These are phyloP conservation scores for Diaporthe vaccinii DNA, from an alignment of 2,329 filamentous ascomycete genomes.

Conservation along the genomic window DNA sequence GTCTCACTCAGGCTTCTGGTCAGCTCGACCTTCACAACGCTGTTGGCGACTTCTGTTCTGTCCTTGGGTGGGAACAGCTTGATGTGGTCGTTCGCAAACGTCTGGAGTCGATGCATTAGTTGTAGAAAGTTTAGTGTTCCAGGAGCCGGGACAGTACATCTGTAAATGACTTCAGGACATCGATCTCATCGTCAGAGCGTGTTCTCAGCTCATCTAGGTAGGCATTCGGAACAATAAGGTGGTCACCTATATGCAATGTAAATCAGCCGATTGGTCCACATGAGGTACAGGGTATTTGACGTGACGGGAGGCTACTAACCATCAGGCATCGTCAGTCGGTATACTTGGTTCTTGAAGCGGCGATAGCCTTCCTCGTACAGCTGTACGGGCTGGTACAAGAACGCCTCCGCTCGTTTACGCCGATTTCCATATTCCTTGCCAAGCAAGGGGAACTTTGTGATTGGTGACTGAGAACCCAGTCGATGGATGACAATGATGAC, in stretches of 20 bases:
- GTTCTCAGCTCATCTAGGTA: conserved; percentile 48
- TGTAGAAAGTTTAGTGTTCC: accelerated
- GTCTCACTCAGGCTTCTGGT: conserved; percentile 22
- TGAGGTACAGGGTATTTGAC: no score
- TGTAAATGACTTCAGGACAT: conserved; percentile 44
- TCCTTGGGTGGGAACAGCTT: conserved; percentile 36
- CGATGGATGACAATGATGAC: conserved; percentile 5
- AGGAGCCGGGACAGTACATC: conserved; percentile 25
- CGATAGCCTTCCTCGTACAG: conserved; percentile 37
- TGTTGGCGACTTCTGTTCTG: conserved; percentile 34
- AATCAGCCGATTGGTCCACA: neutral
- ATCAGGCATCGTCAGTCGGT: conserved; percentile 38
- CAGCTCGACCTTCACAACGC: conserved; percentile 29
- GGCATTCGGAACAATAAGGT: conserved; percentile 46
- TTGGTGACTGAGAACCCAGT: neutral
- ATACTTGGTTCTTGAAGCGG: conserved; percentile 35
- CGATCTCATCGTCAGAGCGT: conserved; percentile 48
- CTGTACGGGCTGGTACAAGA: conserved; percentile 10
- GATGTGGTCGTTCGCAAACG: conserved; percentile 35
- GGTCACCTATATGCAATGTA: conserved; percentile 43
- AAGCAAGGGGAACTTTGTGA: conserved; percentile 29
- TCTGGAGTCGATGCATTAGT: neutral
- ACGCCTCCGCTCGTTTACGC: conserved; percentile 31
- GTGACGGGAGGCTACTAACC: neutral
- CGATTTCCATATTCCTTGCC: conserved; percentile 33